These are phyloP conservation scores for Lyophyllum atratum DNA, from an alignment of 768 basidiomycete species.

Conservation along the genomic window DNA sequence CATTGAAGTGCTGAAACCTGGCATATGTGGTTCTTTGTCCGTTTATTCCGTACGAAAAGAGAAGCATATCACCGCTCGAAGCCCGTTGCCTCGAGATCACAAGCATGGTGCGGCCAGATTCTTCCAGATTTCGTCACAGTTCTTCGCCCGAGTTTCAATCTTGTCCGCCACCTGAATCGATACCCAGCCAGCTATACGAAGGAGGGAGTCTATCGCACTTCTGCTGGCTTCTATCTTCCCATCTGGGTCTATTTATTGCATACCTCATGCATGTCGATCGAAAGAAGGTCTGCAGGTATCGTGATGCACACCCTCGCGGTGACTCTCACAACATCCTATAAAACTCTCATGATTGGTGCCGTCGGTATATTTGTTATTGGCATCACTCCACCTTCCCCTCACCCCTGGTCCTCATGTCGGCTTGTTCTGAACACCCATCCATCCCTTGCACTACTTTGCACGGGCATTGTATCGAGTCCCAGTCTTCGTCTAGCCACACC, in stretches of 20 bases:
- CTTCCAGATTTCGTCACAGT: slow-evolving; percentile 9
- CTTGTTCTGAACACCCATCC: slow-evolving; percentile 23
- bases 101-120: not conserved
- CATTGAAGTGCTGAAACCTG: not conserved
- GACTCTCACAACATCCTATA: slow-evolving; percentile 3
- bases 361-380: not conserved
- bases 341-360: slow-evolving; percentile 5
- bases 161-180: not conserved
- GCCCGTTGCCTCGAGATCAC: not conserved
- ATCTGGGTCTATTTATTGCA: slow-evolving; percentile 6
- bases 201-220: not conserved
- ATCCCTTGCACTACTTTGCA: slow-evolving; percentile 21
- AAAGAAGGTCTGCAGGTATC: slow-evolving; percentile 11
- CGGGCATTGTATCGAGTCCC: slow-evolving; percentile 17
- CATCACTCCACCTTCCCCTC: not conserved
- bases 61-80: not conserved
- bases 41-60: not conserved
- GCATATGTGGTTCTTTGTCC: not conserved
- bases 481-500: slow-evolving; percentile 13
- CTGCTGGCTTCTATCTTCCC: not conserved
- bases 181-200: not conserved
- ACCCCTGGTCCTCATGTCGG: slow-evolving; percentile 4
- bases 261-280: not conserved
- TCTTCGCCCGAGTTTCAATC: slow-evolving; percentile 8
- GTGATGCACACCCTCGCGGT: not conserved